A percentile compares a stretch with the other conserved stretches of the same genome.
Conservation (phyloP, 2,329 filamentous ascomycete species). For the Aspergillus sojae region DNA sequence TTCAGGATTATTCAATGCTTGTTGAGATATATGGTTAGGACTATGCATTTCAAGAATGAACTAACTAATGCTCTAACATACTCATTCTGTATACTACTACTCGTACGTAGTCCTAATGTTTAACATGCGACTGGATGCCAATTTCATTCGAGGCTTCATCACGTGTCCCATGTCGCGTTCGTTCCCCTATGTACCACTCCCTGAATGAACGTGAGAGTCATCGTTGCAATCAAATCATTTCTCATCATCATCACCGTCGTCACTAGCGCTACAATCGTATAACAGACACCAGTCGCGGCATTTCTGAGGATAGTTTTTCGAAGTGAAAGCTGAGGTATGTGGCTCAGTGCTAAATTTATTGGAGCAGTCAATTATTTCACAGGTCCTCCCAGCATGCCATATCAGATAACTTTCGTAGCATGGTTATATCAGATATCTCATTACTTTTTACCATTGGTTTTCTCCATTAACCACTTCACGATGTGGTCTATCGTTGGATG, state of each 20-base stretch:
- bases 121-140: background rate
- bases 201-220: background rate
- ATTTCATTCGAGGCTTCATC: background rate
- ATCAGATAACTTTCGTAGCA: background rate
- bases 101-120: background rate
- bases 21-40: background rate
- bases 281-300: background rate
- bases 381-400: background rate
- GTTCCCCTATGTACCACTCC: no score
- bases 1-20: background rate
- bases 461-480: conserved; percentile 38
- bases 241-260: background rate
- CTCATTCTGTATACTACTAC: background rate
- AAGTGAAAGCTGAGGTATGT: background rate
- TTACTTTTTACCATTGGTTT: background rate
- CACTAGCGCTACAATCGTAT: background rate
- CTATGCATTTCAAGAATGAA: background rate
- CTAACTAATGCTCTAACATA: background rate
- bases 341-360: background rate
- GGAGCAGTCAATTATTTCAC: background rate
- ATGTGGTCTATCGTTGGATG: conserved; percentile 44
- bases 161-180: no score
- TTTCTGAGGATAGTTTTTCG: background rate
- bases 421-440: background rate
- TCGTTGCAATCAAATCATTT: background rate